These are phyloP conservation scores for Bipolaris cookei DNA, from an alignment of 2,329 filamentous ascomycete genomes.

Conservation along the genomic window DNA sequence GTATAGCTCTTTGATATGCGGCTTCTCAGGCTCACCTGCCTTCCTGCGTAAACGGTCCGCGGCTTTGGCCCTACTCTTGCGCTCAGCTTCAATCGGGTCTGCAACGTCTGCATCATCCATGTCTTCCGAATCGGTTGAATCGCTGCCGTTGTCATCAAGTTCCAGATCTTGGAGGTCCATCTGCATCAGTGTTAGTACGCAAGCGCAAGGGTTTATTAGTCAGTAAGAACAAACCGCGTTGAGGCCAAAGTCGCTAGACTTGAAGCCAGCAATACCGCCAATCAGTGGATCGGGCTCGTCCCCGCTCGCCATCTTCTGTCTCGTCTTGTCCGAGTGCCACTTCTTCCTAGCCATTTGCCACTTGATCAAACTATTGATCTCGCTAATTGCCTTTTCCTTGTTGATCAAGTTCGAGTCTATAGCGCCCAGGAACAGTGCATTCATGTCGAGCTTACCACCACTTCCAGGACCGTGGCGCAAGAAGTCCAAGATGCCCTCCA, in stretches of 20 bases:
- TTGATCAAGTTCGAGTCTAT: slow-evolving; percentile 72
- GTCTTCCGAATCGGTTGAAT: slow-evolving; percentile 64
- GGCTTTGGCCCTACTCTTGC: slow-evolving; percentile 74
- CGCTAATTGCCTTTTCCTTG: slow-evolving; percentile 72
- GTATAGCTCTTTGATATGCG: slow-evolving; percentile 76
- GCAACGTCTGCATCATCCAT: slow-evolving; percentile 72
- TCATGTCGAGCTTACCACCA: slow-evolving; percentile 90
- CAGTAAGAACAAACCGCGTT: slow-evolving; percentile 65
- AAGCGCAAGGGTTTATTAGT: not conserved
- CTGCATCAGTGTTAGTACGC: slow-evolving; percentile 44
- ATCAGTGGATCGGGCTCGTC: slow-evolving; percentile 54
- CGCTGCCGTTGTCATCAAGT: slow-evolving; percentile 71
- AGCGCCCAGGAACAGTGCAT: slow-evolving; percentile 85
- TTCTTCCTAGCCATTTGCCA: slow-evolving; percentile 97
- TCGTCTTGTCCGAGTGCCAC: slow-evolving; percentile 97
- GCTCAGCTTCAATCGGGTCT: slow-evolving; percentile 87
- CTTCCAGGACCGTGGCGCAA: slow-evolving; percentile 78
- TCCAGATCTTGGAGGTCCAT: slow-evolving; percentile 83
- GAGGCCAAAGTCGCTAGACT: slow-evolving; percentile 85
- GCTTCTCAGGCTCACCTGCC: slow-evolving; percentile 85
- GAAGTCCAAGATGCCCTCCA: slow-evolving; percentile 94
- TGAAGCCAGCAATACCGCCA: slow-evolving; percentile 63
- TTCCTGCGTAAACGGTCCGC: slow-evolving; percentile 80
- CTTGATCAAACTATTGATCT: slow-evolving; percentile 84
- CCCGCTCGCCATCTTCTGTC: slow-evolving; percentile 94